Percentiles rank a stretch among this genome's conserved stretches.
phyloP scores from a whole-genome alignment of 805 yeast genomes.

The Candida anglica region DNA sequence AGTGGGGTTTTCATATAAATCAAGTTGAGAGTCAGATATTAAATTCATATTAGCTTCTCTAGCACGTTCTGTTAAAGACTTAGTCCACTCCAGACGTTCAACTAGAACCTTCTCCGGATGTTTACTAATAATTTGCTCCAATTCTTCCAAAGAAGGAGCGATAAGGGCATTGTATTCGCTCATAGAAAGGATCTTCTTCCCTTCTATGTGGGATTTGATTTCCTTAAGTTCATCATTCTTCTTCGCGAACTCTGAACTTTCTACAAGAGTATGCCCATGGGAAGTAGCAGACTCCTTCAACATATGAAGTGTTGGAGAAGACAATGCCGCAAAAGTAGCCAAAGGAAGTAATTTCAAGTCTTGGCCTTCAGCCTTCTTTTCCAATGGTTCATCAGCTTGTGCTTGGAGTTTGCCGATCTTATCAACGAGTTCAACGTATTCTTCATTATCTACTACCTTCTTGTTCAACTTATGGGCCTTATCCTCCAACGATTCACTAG shows the following conservation, averaged over 20 bases:
- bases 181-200: conserved; percentile 12
- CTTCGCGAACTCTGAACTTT: not conserved
- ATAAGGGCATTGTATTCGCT: conserved; percentile 9
- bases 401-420: not conserved
- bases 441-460: not conserved
- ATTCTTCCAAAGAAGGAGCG: conserved; percentile 5
- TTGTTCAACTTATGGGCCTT: conserved; percentile 2
- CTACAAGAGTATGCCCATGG: conserved; percentile 7
- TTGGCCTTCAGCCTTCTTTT: conserved; percentile 7
- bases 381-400: conserved; percentile 12
- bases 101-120: conserved; percentile 25
- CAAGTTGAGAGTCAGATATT: conserved; percentile 5
- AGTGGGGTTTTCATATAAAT: conserved; percentile 4
- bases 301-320: conserved; percentile 12
- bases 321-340: conserved; percentile 8
- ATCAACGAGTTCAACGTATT: not conserved
- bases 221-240: not conserved
- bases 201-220: not conserved
- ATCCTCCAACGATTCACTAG: not conserved
- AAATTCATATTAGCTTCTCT: conserved; percentile 11
- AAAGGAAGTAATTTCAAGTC: conserved; percentile 10
- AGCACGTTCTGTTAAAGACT: conserved; percentile 12
- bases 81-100: conserved; percentile 8
- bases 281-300: conserved; percentile 8
- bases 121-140: no score